Base-by-base conservation (phyloP, 257 asterid genomes). In the Solanum clarkiae region DNA sequence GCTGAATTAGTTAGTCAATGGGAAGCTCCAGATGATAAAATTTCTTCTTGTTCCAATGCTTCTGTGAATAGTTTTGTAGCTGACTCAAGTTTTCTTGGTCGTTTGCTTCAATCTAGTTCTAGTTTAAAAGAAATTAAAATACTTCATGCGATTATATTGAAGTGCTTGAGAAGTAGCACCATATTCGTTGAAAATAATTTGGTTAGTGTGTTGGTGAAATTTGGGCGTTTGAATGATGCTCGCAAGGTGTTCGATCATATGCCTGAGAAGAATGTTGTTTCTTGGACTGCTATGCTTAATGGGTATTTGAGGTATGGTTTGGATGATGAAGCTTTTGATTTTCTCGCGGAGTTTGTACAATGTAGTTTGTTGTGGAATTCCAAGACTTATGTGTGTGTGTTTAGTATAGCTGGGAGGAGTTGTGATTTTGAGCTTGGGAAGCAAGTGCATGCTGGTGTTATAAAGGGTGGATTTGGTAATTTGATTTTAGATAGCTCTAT, bases 211-310 rank as follows among this genome's bases (percentile, higher is more conserved):
- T 94, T 94, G 84, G 88, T 89, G 10, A 92, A 88, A 70, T 87
- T 80, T 54, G 96, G 93, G 75, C 88, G 88, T 87, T 85, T 95
- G 90, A 85, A 70, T 72, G 92, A 87, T 4, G 98, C 98, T 42
- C 93, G 97, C 20, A 81, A 84, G 82, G 94, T 95, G 91, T 95
- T 95, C 82, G 97, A 95, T 88, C 51, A 86, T 59, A 95, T 95
- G 99, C 84, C 29, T 49, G 94, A 90, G 70, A 91, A 90, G 88
- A 93, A 88, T 74, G 94, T 95, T 55, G 95, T 95, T 84, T 94
- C 99, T 53, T 95, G 99, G 99, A 95, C 98, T 55, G 98, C 98
- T 65, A 91, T 95, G 98, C 92, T 95, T 84, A 93, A 95, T 85
- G 99, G 98, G 84, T 95, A 95, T 87, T 88, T 90, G 80, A 92